These are phyloP conservation scores for Didymella sp. DNA, from an alignment of 2,329 filamentous ascomycete genomes.

Conservation along the genomic window DNA sequence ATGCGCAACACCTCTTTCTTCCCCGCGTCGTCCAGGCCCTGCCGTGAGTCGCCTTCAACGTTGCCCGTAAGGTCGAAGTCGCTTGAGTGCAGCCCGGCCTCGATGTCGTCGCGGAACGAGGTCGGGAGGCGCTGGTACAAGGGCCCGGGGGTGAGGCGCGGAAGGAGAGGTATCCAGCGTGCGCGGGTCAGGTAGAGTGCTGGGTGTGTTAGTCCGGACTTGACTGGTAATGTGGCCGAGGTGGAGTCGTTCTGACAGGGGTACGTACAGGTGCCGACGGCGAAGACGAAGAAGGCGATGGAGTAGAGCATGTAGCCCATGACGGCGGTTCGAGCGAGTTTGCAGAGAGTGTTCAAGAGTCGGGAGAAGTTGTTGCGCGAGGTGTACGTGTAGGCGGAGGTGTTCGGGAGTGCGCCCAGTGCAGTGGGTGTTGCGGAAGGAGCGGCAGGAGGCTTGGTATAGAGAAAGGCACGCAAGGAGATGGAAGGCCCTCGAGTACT, in stretches of 20 bases:
- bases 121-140: constrained; percentile 79
- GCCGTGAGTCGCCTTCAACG: constrained; percentile 75
- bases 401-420: constrained; percentile 24
- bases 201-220: constrained; percentile 44
- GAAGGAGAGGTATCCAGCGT: constrained; percentile 76
- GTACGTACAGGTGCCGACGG: constrained; percentile 70
- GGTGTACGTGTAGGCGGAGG: constrained; percentile 20
- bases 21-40: constrained; percentile 78
- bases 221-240: constrained; percentile 13
- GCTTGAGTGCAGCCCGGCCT: constrained; percentile 81
- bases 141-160: constrained; percentile 60
- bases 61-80: constrained; percentile 86
- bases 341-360: background rate
- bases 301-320: constrained; percentile 87
- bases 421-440: constrained; percentile 7
- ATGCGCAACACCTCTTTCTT: constrained; percentile 86
- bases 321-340: constrained; percentile 31
- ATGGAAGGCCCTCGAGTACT: background rate
- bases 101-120: constrained; percentile 83
- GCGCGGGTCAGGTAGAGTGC: constrained; percentile 80
- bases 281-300: constrained; percentile 72
- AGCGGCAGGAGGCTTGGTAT: constrained; percentile 10
- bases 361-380: background rate
- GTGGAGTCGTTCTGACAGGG: background rate
- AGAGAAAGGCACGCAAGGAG: constrained; percentile 13